Conservation (phyloP, 306 rosid species). For the Inga laurina region DNA sequence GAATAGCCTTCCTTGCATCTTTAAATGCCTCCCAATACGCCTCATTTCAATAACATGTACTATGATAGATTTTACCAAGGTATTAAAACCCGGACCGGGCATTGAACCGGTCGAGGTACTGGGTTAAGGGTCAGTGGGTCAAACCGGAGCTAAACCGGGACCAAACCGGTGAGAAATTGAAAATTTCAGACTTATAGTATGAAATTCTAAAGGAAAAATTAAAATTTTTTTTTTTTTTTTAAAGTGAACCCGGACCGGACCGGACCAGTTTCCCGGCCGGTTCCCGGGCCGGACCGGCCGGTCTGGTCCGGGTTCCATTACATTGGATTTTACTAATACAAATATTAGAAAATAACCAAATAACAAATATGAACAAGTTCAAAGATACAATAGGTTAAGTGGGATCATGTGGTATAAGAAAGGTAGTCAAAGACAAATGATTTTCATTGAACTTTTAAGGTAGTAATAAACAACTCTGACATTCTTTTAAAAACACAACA, state of each 20-base stretch:
- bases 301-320: too few relatives aligned
- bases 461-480: not conserved
- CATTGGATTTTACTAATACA: not conserved
- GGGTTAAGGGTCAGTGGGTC: too few relatives aligned
- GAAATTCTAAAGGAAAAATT: too few relatives aligned
- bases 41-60: not conserved
- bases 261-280: too few relatives aligned
- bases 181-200: too few relatives aligned
- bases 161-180: too few relatives aligned
- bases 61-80: not conserved
- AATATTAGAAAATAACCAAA: not conserved
- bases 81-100: too few relatives aligned
- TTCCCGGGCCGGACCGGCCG: too few relatives aligned
- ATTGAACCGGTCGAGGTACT: too few relatives aligned
- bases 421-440: not conserved
- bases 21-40: not conserved
- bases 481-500: not conserved
- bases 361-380: not conserved
- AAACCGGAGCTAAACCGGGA: too few relatives aligned
- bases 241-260: too few relatives aligned
- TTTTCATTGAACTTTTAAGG: not conserved
- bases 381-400: not conserved
- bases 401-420: not conserved
- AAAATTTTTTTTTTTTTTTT: too few relatives aligned
- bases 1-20: not conserved